Evolutionary conservation across 371 early-diverging fungal species (phyloP).

Genomic region (Saksenaea vasiformis): DNA sequence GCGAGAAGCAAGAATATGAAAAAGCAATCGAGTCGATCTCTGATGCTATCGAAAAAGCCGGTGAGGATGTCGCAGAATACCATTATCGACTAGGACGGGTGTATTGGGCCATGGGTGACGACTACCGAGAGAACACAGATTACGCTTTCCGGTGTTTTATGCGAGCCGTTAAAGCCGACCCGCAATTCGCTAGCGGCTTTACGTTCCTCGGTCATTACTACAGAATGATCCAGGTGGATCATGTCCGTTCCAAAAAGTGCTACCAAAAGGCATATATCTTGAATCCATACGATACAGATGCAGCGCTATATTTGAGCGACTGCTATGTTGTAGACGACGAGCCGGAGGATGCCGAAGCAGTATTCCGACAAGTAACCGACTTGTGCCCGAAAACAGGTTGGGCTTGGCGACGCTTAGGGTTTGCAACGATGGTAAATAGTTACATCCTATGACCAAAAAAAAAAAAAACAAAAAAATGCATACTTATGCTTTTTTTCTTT

Average conservation of each 20-base stretch:
- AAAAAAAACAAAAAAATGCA: neutral
- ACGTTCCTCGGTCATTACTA: slow-evolving; percentile 85
- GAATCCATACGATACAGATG: slow-evolving; percentile 68
- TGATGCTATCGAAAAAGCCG: slow-evolving; percentile 53
- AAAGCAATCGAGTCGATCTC: slow-evolving; percentile 58
- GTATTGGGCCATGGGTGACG: slow-evolving; percentile 78
- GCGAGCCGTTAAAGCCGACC: slow-evolving; percentile 72
- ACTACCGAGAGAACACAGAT: slow-evolving; percentile 53
- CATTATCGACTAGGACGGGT: slow-evolving; percentile 74
- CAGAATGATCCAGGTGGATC: slow-evolving; percentile 61
- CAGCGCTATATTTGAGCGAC: slow-evolving; percentile 66
- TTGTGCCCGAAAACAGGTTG: slow-evolving; percentile 58
- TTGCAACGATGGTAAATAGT: slow-evolving; percentile 62
- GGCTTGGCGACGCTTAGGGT: slow-evolving; percentile 84
- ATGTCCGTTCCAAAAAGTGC: slow-evolving; percentile 75
- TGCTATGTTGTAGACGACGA: slow-evolving; percentile 59
- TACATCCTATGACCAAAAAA: neutral
- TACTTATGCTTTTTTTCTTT: neutral
- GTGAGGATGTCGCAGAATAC: slow-evolving; percentile 48
- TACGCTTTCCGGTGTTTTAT: slow-evolving; percentile 73
- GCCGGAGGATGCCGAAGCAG: slow-evolving; percentile 54
- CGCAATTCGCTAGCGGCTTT: slow-evolving; percentile 69
- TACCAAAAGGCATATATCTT: slow-evolving; percentile 76
- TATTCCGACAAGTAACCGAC: slow-evolving; percentile 53
- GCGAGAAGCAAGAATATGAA: slow-evolving; percentile 52